These are phyloP conservation scores for Pichia cabralensis DNA, from an alignment of 805 yeast species.

Conservation along the genomic window DNA sequence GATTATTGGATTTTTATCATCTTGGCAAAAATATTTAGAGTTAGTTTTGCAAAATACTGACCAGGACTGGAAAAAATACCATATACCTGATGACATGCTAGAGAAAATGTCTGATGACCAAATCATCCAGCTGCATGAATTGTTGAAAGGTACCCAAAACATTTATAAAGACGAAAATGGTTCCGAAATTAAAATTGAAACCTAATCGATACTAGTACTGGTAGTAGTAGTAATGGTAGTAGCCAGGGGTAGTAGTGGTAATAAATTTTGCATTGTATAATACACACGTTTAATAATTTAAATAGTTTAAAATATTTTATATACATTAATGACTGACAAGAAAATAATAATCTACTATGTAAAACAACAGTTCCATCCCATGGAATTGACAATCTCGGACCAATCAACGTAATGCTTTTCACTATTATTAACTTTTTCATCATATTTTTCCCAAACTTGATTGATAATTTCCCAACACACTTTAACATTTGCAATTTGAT, in stretches of 20 bases:
- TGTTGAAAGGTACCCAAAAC: conserved; percentile 58
- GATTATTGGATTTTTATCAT: conserved; percentile 84
- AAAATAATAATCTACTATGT: conserved; percentile 10
- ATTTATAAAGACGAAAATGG: conserved; percentile 12
- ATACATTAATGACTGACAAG: too few relatives aligned
- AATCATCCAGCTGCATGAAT: conserved; percentile 67
- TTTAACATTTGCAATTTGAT: conserved; percentile 28
- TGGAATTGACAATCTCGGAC: conserved; percentile 28
- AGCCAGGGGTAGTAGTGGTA: too few relatives aligned
- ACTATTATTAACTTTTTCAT: conserved; percentile 9
- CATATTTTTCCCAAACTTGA: conserved; percentile 30
- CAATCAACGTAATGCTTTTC: conserved; percentile 31
- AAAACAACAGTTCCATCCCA: conserved; percentile 33
- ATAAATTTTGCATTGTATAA: too few relatives aligned
- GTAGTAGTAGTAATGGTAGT: neutral
- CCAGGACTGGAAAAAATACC: conserved; percentile 54
- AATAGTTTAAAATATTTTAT: too few relatives aligned
- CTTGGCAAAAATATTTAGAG: conserved; percentile 83
- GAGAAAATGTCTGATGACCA: conserved; percentile 89
- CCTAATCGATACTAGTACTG: too few relatives aligned
- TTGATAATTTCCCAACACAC: conserved; percentile 29
- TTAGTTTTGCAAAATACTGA: conserved; percentile 36
- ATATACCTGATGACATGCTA: conserved; percentile 52
- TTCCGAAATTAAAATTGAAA: too few relatives aligned
- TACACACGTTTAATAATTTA: too few relatives aligned